Evolutionary conservation across 1,139 yeast species (phyloP).

Genomic region (Pneumocystis canis): DNA sequence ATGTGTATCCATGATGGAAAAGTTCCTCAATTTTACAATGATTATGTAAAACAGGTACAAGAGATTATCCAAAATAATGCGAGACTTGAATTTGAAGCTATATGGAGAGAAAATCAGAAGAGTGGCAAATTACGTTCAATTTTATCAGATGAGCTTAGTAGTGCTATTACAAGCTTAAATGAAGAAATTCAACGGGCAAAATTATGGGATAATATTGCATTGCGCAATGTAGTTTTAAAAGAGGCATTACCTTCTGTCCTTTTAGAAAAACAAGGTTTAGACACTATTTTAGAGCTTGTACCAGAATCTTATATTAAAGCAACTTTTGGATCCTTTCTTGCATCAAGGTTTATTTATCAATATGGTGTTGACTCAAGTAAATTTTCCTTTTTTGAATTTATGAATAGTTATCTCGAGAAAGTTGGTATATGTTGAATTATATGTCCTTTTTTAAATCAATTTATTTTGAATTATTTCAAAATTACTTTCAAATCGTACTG

Average conservation of each 20-base stretch:
- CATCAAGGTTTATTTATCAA: conserved; percentile 78
- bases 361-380: conserved; percentile 52
- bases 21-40: conserved; percentile 60
- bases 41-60: conserved; percentile 76
- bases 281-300: conserved; percentile 54
- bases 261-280: conserved; percentile 60
- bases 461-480: background rate
- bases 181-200: conserved; percentile 76
- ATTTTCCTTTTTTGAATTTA: background rate
- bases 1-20: conserved; percentile 50
- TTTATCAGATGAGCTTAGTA: conserved; percentile 71
- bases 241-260: conserved; percentile 71
- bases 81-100: conserved; percentile 63
- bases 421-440: background rate
- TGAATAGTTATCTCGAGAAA: background rate
- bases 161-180: conserved; percentile 73
- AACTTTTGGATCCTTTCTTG: conserved; percentile 76
- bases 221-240: conserved; percentile 60
- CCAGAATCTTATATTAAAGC: conserved; percentile 83
- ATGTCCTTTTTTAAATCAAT: background rate
- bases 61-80: conserved; percentile 63
- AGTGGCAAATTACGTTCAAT: conserved; percentile 63
- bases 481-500: background rate
- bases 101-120: conserved; percentile 61
- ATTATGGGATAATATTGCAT: conserved; percentile 69